A percentile compares a stretch with the other conserved stretches of the same genome.
Evolutionary conservation across 345 rosid genomes (phyloP).

Genomic region (Brassica nigra): DNA sequence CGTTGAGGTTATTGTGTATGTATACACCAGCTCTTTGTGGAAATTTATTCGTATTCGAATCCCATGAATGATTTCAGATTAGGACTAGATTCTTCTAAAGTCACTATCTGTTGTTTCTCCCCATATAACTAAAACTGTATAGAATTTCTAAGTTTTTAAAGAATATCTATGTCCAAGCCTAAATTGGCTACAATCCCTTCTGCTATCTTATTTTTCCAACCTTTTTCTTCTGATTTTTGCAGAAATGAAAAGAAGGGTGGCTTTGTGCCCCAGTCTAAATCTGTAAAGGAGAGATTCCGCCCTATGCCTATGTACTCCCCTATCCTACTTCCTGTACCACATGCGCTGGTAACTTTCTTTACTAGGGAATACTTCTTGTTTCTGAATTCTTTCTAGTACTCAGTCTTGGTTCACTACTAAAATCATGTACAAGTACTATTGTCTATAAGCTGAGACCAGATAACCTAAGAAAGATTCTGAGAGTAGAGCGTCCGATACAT

Average conservation of each 20-base stretch:
- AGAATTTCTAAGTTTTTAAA: constrained; percentile 13
- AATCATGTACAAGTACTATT: constrained; percentile 20
- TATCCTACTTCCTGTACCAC: constrained; percentile 80
- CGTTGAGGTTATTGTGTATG: constrained; percentile 81
- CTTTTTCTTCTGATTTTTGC: constrained; percentile 38
- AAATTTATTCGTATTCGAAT: constrained; percentile 8
- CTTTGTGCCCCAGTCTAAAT: constrained; percentile 46
- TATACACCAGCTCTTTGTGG: constrained; percentile 28
- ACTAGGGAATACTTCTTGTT: constrained; percentile 12
- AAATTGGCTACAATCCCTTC: constrained; percentile 19
- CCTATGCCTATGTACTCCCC: constrained; percentile 95
- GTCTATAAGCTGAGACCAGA: constrained; percentile 1
- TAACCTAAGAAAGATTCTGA: constrained; percentile 1
- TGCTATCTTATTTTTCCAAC: constrained; percentile 12
- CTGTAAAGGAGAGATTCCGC: constrained; percentile 84
- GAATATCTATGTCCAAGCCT: neutral
- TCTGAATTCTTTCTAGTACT: constrained; percentile 14
- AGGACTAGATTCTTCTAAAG: constrained; percentile 15
- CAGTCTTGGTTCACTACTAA: constrained; percentile 4
- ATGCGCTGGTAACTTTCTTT: constrained; percentile 72
- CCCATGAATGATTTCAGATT: constrained; percentile 17
- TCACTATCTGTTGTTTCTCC: constrained; percentile 17
- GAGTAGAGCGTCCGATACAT: constrained; percentile 2
- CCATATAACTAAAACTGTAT: constrained; percentile 17
- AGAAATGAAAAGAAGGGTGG: constrained; percentile 71